Base-by-base conservation (phyloP, 768 basidiomycete genomes). In the Mycena maculata region DNA sequence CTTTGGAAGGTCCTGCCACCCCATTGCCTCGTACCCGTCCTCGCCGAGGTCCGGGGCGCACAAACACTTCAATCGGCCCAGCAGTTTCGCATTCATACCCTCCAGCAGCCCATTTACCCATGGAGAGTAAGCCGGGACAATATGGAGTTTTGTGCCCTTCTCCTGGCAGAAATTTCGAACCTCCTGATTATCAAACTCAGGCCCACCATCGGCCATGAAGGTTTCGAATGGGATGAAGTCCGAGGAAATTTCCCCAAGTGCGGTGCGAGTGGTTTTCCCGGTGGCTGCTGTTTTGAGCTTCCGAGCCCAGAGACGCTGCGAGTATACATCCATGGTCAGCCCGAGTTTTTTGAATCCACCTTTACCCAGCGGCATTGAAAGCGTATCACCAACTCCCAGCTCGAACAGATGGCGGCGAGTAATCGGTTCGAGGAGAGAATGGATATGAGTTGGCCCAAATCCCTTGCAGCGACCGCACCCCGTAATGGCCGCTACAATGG, bases 51-150 rank as follows among this genome's bases (percentile, higher is more conserved):
- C 68, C 0, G 76, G 77, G 2, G 62, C 69, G 25, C 76, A 76
- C 5, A 77, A 47, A 0, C 65, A 31, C 27, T 71, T 63, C 6
- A 79, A 57, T 0, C 62, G 10, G 1, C 68, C 62, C 0, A 79
- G 60, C 0, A 78, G 60, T 7, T 71, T 57, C 2, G 62, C 59
- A 52, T 80, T 79, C 0, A 72, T 64, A 1, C 73, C 73, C 33
- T 80, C 74, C 0, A 78, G 62, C 0, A 79, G 67, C 0, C 78
- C 74, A 38, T 79, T 78, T 15, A 77, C 53, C 79, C 77, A 80
- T 0, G 53, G 78, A 1, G 76, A 60, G 30, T 78, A 78, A 0
- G 70, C 73, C 3, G 75, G 48, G 0, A 64, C 60, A 0, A 73
- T 48, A 20, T 58, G 63, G 10, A 56, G 55, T 10, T 59, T 45